These are phyloP conservation scores for Limtongia smithiae DNA, from an alignment of 805 yeast species.

Conservation along the genomic window DNA sequence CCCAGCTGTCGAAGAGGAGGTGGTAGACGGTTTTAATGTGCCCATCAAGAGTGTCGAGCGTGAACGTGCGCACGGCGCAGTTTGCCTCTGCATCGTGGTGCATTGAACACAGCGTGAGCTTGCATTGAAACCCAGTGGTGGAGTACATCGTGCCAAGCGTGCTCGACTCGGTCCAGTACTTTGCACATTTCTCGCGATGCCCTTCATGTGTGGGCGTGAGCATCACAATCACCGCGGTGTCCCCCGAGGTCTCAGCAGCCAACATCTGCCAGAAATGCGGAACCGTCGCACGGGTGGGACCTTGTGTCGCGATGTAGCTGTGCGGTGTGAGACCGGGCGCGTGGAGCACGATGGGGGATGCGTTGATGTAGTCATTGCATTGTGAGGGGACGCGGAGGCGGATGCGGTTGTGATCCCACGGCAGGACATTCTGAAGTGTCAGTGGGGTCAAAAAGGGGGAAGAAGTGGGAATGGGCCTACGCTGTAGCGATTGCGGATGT, in stretches of 20 bases:
- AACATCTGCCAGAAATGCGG: constrained; percentile 84
- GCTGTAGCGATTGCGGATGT: too few relatives aligned
- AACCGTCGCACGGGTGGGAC: constrained; percentile 71
- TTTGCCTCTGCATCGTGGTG: constrained; percentile 13
- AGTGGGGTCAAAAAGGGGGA: too few relatives aligned
- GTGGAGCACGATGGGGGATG: constrained; percentile 61
- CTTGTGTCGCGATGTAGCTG: constrained; percentile 44
- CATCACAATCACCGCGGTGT: constrained; percentile 61
- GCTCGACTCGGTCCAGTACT: constrained; percentile 69
- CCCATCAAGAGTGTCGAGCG: constrained; percentile 2
- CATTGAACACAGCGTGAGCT: constrained; percentile 1
- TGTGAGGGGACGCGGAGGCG: constrained; percentile 42
- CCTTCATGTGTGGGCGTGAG: constrained; percentile 74
- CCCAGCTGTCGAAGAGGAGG: constrained; percentile 77
- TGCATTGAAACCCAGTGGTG: constrained; percentile 2
- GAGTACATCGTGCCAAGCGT: not conserved
- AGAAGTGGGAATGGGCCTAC: too few relatives aligned
- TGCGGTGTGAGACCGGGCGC: constrained; percentile 30
- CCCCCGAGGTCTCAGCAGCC: constrained; percentile 63
- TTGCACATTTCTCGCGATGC: constrained; percentile 73
- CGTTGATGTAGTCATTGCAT: constrained; percentile 71
- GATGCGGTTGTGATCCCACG: constrained; percentile 72
- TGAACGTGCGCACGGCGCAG: constrained; percentile 22
- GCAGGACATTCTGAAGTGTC: constrained; percentile 60
- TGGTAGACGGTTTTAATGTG: constrained; percentile 45